These are phyloP conservation scores for Mycena floridula DNA, from an alignment of 768 basidiomycete species.

Conservation along the genomic window DNA sequence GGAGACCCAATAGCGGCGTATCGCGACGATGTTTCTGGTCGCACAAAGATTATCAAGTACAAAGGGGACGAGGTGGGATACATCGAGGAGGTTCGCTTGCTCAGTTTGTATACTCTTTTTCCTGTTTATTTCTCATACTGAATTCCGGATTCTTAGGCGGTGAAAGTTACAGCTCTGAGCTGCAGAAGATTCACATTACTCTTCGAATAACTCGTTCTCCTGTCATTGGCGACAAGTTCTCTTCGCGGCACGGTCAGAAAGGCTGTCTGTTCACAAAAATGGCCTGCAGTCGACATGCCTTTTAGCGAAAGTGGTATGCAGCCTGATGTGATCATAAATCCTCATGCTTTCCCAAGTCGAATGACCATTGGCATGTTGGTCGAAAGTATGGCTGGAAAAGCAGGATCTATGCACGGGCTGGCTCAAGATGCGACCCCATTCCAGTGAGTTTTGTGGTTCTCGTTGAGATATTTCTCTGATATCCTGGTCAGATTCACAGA, in stretches of 20 bases:
- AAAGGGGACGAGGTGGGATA: slow-evolving; percentile 92
- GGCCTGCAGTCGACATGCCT: slow-evolving; percentile 98
- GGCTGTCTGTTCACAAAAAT: slow-evolving; percentile 99
- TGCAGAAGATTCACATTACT: slow-evolving; percentile 91
- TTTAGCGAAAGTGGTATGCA: slow-evolving; percentile 99
- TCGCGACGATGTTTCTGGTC: slow-evolving; percentile 75
- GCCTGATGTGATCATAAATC: slow-evolving; percentile 99
- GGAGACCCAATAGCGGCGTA: slow-evolving; percentile 87
- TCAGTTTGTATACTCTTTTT: too few species aligned
- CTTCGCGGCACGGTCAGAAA: slow-evolving; percentile 97
- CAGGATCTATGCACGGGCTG: slow-evolving; percentile 96
- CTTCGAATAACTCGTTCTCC: slow-evolving; percentile 91
- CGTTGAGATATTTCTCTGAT: slow-evolving; percentile 9
- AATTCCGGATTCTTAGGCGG: slow-evolving; percentile 42
- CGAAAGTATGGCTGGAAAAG: slow-evolving; percentile 99
- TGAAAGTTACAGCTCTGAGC: slow-evolving; percentile 81
- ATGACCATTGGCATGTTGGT: slow-evolving; percentile 99
- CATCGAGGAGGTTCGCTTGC: slow-evolving; percentile 84
- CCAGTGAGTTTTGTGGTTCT: slow-evolving; percentile 51
- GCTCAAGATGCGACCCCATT: slow-evolving; percentile 99
- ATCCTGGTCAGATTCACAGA: slow-evolving; percentile 77
- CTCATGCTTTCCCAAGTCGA: slow-evolving; percentile 97
- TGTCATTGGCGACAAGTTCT: slow-evolving; percentile 99
- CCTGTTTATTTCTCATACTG: slow-evolving; percentile 5
- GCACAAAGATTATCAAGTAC: slow-evolving; percentile 87